A percentile compares a stretch with the other conserved stretches of the same genome.
Evolutionary conservation across 1,139 yeast genomes (phyloP).

Genomic region (Magnusiomyces tetraspermus): DNA sequence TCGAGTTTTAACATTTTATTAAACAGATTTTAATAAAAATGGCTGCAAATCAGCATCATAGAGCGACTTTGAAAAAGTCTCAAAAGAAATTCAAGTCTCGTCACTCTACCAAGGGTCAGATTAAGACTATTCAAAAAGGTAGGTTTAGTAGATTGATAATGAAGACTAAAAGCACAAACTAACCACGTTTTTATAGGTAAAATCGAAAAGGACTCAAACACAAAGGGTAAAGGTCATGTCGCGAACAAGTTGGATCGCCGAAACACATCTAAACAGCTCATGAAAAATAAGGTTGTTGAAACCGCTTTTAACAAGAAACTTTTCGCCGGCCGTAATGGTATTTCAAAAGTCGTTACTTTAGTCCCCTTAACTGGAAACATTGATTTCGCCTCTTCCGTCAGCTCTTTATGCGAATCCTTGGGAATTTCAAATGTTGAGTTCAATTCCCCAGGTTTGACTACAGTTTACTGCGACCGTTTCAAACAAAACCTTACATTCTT

Average conservation of each 20-base stretch:
- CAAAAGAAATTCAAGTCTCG: slow-evolving; percentile 87
- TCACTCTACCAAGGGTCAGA: slow-evolving; percentile 83
- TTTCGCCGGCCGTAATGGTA: slow-evolving; percentile 73
- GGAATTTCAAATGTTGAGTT: slow-evolving; percentile 17
- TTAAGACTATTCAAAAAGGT: slow-evolving; percentile 74
- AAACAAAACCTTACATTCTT: slow-evolving; percentile 68
- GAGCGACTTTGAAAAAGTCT: slow-evolving; percentile 70
- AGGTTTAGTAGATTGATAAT: background rate
- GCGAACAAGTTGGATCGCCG: slow-evolving; percentile 64
- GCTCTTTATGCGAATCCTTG: slow-evolving; percentile 29
- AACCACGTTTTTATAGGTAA: slow-evolving; percentile 34
- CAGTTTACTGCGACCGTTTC: slow-evolving; percentile 47
- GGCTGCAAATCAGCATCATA: slow-evolving; percentile 47
- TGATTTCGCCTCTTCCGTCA: slow-evolving; percentile 48
- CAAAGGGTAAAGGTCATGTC: slow-evolving; percentile 32
- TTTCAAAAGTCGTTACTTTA: slow-evolving; percentile 73
- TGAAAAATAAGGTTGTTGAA: slow-evolving; percentile 57
- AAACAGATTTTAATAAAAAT: slow-evolving; percentile 6
- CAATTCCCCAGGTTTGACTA: slow-evolving; percentile 30
- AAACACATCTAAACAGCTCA: slow-evolving; percentile 70
- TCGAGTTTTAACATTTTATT: no score
- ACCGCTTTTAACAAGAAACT: slow-evolving; percentile 42
- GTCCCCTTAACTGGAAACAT: slow-evolving; percentile 72
- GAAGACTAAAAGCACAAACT: no score
- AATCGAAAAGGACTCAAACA: slow-evolving; percentile 56